Evolutionary conservation across 108 stramenopile species (phyloP).

Genomic region (Nitzschia palea): DNA sequence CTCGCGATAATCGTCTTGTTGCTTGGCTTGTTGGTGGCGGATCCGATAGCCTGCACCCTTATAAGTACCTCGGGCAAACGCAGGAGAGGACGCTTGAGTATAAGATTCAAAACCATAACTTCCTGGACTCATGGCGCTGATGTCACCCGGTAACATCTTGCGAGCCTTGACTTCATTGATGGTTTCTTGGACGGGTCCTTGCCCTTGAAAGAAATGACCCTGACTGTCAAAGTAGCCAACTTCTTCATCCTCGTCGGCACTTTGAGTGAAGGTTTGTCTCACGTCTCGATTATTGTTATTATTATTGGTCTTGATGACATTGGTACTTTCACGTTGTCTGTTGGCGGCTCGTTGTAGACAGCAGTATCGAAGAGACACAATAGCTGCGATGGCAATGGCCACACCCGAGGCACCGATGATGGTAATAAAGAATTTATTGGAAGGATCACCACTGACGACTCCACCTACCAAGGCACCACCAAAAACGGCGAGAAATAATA

Average conservation of each 20-base stretch:
- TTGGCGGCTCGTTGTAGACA: neutral
- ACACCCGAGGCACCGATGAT: conserved; percentile 31
- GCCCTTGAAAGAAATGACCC: neutral
- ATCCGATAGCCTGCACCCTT: conserved; percentile 8
- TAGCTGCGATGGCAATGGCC: conserved; percentile 13
- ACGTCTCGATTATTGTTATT: conserved; percentile 13
- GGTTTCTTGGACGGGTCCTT: neutral
- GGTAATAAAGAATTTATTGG: conserved; percentile 26
- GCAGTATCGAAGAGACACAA: conserved; percentile 22
- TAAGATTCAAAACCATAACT: conserved; percentile 28
- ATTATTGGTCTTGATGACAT: neutral
- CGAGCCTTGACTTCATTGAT: conserved; percentile 23
- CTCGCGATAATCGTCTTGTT: neutral
- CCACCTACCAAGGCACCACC: conserved; percentile 33
- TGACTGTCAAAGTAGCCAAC: conserved; percentile 1
- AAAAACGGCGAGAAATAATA: conserved; percentile 33
- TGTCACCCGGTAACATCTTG: conserved; percentile 18
- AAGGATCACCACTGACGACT: conserved; percentile 30
- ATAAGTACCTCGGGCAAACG: conserved; percentile 1
- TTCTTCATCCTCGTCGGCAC: conserved; percentile 17
- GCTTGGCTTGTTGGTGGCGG: conserved; percentile 2
- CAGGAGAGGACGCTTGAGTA: neutral
- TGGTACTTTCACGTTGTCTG: neutral
- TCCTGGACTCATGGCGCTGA: conserved; percentile 32
- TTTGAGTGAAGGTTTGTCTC: conserved; percentile 24